Base-by-base conservation (phyloP, 2,329 filamentous ascomycete genomes). In the Trichoderma koningiopsis region DNA sequence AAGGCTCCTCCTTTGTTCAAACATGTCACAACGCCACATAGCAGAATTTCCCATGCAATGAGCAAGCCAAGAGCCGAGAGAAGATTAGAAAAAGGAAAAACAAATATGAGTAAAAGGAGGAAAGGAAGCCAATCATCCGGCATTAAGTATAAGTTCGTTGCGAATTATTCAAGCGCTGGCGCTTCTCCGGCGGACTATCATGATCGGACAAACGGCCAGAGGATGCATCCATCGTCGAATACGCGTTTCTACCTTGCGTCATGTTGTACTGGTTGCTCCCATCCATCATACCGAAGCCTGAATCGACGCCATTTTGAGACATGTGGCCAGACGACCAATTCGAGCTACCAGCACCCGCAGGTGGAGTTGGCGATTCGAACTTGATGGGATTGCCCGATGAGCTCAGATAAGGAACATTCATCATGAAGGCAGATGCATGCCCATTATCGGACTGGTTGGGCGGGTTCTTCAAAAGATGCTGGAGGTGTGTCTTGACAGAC, bases 401-500 rank as follows among this genome's bases (percentile, higher is more conserved):
- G 69, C 77, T 79, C 70, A 81, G 77, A 70, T 78, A 79, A 5
- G 77, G 73, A n/a, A 76, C 75, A 31, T 76, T 78, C 19, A 78
- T 75, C 58, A 77, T 75, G 70, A 76, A 81, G 22, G 77, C 77
- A 5, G 40, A 24, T 31, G 74, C 75, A 14, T 75, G 72, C 27
- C 79, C 77, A 5, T 78, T 76, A 22, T 80, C 79, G 56, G 82
- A 79, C 24, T 86, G 84, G 0, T 77, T 76, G 3, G 84, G 81
- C 4, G 86, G 85, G 69, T 88, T 87, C 76, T 93, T 93, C 77
- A 96, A 90, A 71, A 97, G 85, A 77, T 94, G 91, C n/a, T 88
- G 86, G 61, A 98, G 84, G 77, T 97, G 93, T 77, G 95, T 96
- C 79, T 96, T 92, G 35, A 99, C 85, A 81, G 97, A 91, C 73